Base-by-base conservation (phyloP, 192 early-diverging fungal species). In the Linnemannia zychae region DNA sequence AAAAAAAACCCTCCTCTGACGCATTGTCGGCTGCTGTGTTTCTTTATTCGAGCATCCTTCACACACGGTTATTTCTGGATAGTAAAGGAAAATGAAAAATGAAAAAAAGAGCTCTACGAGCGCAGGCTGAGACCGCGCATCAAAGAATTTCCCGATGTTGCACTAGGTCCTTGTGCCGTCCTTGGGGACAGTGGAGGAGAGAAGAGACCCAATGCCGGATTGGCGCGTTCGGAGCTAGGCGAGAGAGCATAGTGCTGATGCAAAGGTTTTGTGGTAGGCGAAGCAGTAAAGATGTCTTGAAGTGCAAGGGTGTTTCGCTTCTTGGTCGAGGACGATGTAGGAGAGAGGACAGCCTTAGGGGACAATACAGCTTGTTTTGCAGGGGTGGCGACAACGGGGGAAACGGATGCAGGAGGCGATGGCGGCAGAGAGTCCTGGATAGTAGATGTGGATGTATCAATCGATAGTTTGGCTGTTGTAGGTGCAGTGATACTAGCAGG, bases 101-200 rank as follows among this genome's bases (percentile, higher is more conserved):
- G 40, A 44, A 9, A 12, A 38, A 47, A 31, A n/a, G 24, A 20
- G 13, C 17, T 40, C 38, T 66, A 82, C 0, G 80, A 82, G 49
- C 70, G 80, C 44, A 82, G 80, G 48, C 80, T 82, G 16, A 82
- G 57, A 0, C 74, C 70, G 7, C 69, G 80, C 80, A 72, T 76
- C 22, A 82, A 69, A n/a, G 50, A 50, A 60, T 57, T 67, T 7
- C 36, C 36, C 1, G n/a, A 46, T 1, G 68, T 46, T 40, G 44
- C 48, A 3, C 28, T 63, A 63, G 37, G 22, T 22, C 31, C 49
- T 3, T 33, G 37, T 38, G 49, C 22, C 7, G 36, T 38, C 13
- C 38, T 73, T 31, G 81, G 81, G 3, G 81, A 83, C 81, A 69
- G 71, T 1, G 81, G 81, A 36, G 81, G 81, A 1, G 81, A 83